These are phyloP conservation scores for Ormosia semicastrata DNA, from an alignment of 306 rosid species.

Conservation along the genomic window DNA sequence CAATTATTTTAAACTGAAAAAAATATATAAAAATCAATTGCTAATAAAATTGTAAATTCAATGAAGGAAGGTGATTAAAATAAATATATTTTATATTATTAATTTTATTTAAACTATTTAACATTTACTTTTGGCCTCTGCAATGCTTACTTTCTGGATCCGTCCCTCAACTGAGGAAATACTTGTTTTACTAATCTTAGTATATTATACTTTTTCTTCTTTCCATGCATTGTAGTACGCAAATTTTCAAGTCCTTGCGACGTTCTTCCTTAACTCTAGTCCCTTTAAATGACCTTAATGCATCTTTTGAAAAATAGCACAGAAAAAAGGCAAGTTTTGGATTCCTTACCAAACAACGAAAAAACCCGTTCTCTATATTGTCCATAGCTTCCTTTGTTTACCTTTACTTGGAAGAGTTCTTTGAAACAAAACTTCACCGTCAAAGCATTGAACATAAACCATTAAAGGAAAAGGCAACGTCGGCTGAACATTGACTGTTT, in stretches of 20 bases:
- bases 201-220: neutral
- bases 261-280: conserved; percentile 22
- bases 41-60: too few species aligned
- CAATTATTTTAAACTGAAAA: too few species aligned
- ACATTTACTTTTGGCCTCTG: too few species aligned
- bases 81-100: too few species aligned
- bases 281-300: conserved; percentile 7
- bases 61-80: too few species aligned
- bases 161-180: neutral
- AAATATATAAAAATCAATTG: too few species aligned
- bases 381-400: conserved; percentile 31
- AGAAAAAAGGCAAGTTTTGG: conserved; percentile 4
- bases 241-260: conserved; percentile 40
- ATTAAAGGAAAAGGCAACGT: conserved; percentile 12
- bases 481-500: conserved; percentile 29
- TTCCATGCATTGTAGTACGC: neutral
- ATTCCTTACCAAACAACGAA: conserved; percentile 25
- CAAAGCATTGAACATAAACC: conserved; percentile 29
- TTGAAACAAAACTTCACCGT: conserved; percentile 29
- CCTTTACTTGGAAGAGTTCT: conserved; percentile 39
- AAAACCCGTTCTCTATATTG: neutral
- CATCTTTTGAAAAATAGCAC: conserved; percentile 27
- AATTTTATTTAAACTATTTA: too few species aligned
- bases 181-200: neutral
- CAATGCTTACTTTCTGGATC: too few species aligned